These are phyloP conservation scores for Pseudotsuga menziesii DNA, from an alignment of 75 land plant species.

Conservation along the genomic window DNA sequence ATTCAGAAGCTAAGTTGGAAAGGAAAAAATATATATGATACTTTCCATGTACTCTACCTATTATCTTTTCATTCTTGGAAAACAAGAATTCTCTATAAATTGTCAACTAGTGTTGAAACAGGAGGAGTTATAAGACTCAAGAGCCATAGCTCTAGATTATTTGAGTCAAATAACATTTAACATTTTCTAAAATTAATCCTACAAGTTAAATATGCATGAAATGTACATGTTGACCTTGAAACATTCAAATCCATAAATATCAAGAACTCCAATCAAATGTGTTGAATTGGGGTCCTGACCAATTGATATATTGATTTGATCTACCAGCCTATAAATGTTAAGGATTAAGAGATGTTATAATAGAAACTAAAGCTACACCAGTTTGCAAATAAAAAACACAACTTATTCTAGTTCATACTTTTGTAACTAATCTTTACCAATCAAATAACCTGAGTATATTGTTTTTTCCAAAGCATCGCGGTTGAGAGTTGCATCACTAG, in stretches of 20 bases:
- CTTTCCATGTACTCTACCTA: neutral
- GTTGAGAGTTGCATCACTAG: conserved; percentile 57
- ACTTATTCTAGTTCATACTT: neutral
- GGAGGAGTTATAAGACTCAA: neutral
- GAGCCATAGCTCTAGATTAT: neutral
- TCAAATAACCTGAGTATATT: conserved; percentile 87
- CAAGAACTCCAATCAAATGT: conserved; percentile 88
- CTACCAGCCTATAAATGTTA: conserved; percentile 59
- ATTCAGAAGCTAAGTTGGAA: neutral
- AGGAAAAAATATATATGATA: neutral
- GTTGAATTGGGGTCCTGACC: conserved; percentile 87
- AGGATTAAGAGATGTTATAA: neutral
- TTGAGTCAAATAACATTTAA: neutral
- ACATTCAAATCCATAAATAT: conserved; percentile 99
- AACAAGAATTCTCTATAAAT: neutral
- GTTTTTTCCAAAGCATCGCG: conserved; percentile 96
- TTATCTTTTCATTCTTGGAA: neutral
- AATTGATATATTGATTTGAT: conserved; percentile 85
- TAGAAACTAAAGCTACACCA: neutral
- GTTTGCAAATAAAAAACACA: neutral
- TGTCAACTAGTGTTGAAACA: neutral
- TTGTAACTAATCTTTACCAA: conserved; percentile 46
- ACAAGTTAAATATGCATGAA: neutral
- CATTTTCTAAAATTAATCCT: neutral
- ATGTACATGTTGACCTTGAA: conserved; percentile 70